phyloP scores from a whole-genome alignment of 2,329 filamentous ascomycete species.

The Hortaea werneckii region DNA sequence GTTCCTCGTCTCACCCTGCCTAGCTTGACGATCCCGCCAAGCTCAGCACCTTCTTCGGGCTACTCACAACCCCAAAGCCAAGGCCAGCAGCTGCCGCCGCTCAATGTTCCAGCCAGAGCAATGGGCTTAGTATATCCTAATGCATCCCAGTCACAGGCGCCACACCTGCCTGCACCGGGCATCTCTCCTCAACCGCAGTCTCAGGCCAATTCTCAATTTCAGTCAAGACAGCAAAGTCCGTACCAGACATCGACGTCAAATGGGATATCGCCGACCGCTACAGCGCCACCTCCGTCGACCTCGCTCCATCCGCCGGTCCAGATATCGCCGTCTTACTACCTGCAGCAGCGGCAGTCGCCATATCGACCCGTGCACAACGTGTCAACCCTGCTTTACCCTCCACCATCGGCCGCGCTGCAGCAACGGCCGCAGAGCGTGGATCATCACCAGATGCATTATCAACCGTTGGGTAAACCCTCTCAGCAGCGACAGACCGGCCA shows the following conservation, averaged over 20 bases:
- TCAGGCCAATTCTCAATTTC: constrained; percentile 18
- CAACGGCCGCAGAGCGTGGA: constrained; percentile 34
- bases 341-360: constrained; percentile 80
- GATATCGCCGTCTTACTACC: constrained; percentile 76
- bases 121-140: constrained; percentile 69
- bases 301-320: constrained; percentile 46
- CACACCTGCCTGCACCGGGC: constrained; percentile 17
- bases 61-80: constrained; percentile 8
- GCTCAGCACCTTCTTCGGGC: constrained; percentile 8
- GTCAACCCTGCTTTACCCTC: constrained; percentile 82
- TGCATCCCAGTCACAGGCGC: constrained; percentile 41
- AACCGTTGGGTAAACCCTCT: constrained; percentile 37
- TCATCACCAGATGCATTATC: constrained; percentile 42
- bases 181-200: constrained; percentile 11
- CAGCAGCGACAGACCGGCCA: constrained; percentile 36
- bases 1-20: constrained; percentile 55
- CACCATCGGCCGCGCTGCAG: constrained; percentile 68
- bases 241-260: constrained; percentile 44
- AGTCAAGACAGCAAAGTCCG: constrained; percentile 43
- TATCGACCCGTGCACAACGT: constrained; percentile 86
- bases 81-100: constrained; percentile 47
- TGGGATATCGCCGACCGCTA: constrained; percentile 55
- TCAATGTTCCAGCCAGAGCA: constrained; percentile 48
- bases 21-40: constrained; percentile 56
- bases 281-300: constrained; percentile 44